Conservation (phyloP, 2,329 filamentous ascomycete genomes). For the Fusarium sp. region DNA sequence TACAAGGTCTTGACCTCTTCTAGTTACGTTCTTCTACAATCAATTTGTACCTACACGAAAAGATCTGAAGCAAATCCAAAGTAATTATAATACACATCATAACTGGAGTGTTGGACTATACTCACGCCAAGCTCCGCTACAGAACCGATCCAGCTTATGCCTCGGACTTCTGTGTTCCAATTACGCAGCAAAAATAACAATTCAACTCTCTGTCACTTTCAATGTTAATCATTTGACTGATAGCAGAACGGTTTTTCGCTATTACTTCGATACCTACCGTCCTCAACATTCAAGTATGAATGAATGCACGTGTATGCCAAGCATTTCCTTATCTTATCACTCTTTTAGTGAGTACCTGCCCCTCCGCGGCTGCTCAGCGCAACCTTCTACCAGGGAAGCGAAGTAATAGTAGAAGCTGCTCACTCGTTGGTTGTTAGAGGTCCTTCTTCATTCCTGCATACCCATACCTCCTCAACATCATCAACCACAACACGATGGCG, state of each 20-base stretch:
- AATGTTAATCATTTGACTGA: not conserved
- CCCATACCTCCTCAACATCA: not conserved
- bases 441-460: slow-evolving; percentile 28
- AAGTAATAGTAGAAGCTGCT: slow-evolving; percentile 13
- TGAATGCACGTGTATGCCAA: slow-evolving; percentile 27
- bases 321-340: slow-evolving; percentile 36
- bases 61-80: not conserved
- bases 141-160: not conserved
- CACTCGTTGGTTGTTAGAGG: slow-evolving; percentile 24
- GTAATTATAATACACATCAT: not conserved
- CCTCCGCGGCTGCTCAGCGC: slow-evolving; percentile 21
- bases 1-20: not conserved
- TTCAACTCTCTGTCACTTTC: not conserved
- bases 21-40: not conserved
- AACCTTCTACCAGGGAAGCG: slow-evolving; percentile 8
- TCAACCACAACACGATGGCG: slow-evolving; percentile 44
- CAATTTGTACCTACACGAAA: not conserved
- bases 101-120: not conserved
- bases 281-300: not conserved
- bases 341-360: slow-evolving; percentile 30
- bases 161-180: not conserved
- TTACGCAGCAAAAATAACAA: not conserved
- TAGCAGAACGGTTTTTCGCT: not conserved
- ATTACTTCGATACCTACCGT: not conserved
- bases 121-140: not conserved